Percentiles rank a stretch among this genome's conserved stretches.
phyloP scores from a whole-genome alignment of 345 rosid species.

The Populus ilicifolia region DNA sequence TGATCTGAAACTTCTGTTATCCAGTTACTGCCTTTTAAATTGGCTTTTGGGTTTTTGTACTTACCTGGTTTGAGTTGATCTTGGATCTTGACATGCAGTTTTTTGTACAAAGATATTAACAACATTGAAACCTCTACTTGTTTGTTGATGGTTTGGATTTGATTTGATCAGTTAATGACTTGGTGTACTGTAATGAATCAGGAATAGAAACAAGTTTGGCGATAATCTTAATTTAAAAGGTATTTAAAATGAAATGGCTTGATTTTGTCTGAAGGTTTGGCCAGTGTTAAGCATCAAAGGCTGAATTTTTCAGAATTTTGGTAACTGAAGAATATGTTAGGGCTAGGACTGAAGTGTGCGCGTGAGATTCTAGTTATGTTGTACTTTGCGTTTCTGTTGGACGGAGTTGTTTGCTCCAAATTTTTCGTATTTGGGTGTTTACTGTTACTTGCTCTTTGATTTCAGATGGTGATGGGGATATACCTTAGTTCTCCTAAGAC shows the following conservation, averaged over 20 bases:
- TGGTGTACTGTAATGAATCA: neutral
- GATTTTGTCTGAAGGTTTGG: neutral
- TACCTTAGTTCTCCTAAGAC: slow-evolving; percentile 94
- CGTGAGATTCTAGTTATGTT: neutral
- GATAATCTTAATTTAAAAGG: neutral
- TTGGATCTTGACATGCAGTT: slow-evolving; percentile 7
- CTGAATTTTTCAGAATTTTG: neutral
- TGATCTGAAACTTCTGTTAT: slow-evolving; percentile 3
- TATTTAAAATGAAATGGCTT: neutral
- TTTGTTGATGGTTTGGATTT: neutral
- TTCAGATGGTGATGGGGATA: slow-evolving; percentile 66
- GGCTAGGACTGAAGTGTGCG: neutral
- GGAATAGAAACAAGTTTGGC: neutral
- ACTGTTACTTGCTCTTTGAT: neutral
- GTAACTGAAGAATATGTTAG: neutral
- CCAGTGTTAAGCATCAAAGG: neutral
- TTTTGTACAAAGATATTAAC: neutral
- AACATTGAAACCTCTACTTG: neutral
- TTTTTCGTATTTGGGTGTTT: neutral
- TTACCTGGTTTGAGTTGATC: neutral
- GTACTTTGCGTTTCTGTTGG: neutral
- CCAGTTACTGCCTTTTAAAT: neutral
- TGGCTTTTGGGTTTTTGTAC: neutral
- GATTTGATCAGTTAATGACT: slow-evolving; percentile 2
- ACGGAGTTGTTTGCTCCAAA: neutral